Conservation (phyloP, 352 stramenopile species). For the Phytophthora ramorum region DNA sequence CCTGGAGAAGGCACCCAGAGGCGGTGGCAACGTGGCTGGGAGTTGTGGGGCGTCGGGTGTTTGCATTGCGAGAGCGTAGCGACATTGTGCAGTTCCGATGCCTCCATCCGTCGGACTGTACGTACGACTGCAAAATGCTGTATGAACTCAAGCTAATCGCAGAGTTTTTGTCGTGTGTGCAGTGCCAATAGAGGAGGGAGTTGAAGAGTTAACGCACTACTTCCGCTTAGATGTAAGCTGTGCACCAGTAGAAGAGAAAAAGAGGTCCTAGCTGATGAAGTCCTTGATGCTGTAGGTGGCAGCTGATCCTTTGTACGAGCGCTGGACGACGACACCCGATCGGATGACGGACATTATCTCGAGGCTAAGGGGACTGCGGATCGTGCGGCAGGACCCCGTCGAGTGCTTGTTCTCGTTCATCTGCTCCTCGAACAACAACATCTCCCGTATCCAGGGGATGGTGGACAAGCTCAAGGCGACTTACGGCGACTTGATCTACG, state of each 20-base stretch:
- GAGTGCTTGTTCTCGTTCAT: slow-evolving; percentile 99
- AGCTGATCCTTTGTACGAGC: slow-evolving; percentile 66
- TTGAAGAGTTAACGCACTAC: slow-evolving; percentile 79
- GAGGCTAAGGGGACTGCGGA: slow-evolving; percentile 87
- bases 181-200: slow-evolving; percentile 49
- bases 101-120: slow-evolving; percentile 69
- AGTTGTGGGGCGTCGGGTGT: slow-evolving; percentile 51
- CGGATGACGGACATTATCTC: slow-evolving; percentile 75
- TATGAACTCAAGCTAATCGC: not conserved
- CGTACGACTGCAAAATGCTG: not conserved
- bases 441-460: slow-evolving; percentile 95
- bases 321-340: slow-evolving; percentile 78
- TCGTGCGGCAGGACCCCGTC: slow-evolving; percentile 94
- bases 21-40: slow-evolving; percentile 49
- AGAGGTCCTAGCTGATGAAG: not conserved
- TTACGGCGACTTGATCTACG: slow-evolving; percentile 85
- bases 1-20: slow-evolving; percentile 31
- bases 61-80: slow-evolving; percentile 57
- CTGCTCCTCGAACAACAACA: slow-evolving; percentile 99
- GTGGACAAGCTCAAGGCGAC: slow-evolving; percentile 87
- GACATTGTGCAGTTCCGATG: slow-evolving; percentile 57
- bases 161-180: not conserved
- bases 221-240: slow-evolving; percentile 86
- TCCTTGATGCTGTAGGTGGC: slow-evolving; percentile 25
- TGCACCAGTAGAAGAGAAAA: not conserved